phyloP scores from a whole-genome alignment of 306 rosid genomes.

The Pyrus bretschneideri region DNA sequence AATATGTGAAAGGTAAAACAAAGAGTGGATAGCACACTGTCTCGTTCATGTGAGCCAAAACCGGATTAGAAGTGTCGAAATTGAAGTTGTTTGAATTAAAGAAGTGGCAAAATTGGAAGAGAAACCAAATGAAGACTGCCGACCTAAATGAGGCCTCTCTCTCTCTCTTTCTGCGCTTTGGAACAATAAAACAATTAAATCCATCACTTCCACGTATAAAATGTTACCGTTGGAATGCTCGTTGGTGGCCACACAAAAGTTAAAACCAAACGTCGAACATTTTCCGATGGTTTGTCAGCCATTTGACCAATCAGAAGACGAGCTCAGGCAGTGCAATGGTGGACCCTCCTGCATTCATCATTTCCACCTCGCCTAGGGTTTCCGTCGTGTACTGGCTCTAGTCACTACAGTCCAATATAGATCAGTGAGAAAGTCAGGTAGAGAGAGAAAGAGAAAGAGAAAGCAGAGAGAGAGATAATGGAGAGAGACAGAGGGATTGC shows the following conservation, averaged over 20 bases:
- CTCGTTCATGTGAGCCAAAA: too few relatives aligned
- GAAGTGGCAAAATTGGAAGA: background rate
- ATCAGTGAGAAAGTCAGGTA: conserved; percentile 5
- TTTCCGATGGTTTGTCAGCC: background rate
- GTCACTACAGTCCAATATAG: conserved; percentile 13
- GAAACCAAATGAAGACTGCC: background rate
- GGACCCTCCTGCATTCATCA: background rate
- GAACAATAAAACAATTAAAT: background rate
- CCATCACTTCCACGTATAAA: background rate
- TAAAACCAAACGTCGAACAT: background rate
- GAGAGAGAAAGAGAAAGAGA: conserved; percentile 3
- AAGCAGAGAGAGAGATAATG: background rate
- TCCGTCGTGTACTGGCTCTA: background rate
- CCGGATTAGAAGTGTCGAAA: background rate
- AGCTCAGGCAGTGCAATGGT: background rate
- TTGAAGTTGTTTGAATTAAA: background rate
- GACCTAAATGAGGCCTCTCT: background rate
- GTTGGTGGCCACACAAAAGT: background rate
- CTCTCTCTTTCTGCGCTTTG: background rate
- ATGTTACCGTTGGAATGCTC: background rate
- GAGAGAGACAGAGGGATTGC: background rate
- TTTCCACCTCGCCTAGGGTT: background rate
- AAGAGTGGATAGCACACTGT: too few relatives aligned
- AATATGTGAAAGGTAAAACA: too few relatives aligned
- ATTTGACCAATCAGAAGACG: background rate